Conservation (phyloP, 441 rosid genomes). For the Bocquillonia castaneifolia region DNA sequence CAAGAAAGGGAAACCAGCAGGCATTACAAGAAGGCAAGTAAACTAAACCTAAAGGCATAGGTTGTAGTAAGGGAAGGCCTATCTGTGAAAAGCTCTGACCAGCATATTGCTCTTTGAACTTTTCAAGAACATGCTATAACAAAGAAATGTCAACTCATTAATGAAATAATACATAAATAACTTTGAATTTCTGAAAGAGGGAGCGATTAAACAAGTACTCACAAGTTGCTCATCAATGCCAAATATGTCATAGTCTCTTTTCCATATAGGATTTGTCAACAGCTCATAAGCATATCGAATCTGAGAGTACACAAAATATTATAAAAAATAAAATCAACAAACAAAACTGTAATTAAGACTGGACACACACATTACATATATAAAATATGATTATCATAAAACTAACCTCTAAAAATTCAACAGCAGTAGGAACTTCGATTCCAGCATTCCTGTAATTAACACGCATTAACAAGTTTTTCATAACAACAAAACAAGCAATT, state of each 20-base stretch:
- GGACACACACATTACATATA: not conserved
- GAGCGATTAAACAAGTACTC: slow-evolving; percentile 26
- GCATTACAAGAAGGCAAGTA: slow-evolving; percentile 11
- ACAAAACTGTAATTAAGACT: slow-evolving; percentile 10
- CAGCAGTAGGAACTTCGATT: slow-evolving; percentile 34
- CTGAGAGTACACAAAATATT: slow-evolving; percentile 35
- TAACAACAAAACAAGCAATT: not conserved
- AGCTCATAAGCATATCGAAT: slow-evolving; percentile 78
- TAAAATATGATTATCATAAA: not conserved
- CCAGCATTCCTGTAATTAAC: slow-evolving; percentile 51
- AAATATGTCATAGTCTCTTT: slow-evolving; percentile 77
- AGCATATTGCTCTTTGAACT: slow-evolving; percentile 41
- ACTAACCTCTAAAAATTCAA: slow-evolving; percentile 62
- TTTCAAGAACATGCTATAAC: slow-evolving; percentile 55
- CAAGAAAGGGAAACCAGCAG: slow-evolving; percentile 11
- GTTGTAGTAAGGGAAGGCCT: slow-evolving; percentile 59
- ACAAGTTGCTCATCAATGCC: slow-evolving; percentile 77
- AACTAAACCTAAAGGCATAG: slow-evolving; percentile 53
- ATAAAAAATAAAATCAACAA: slow-evolving; percentile 8
- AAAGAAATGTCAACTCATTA: slow-evolving; percentile 24
- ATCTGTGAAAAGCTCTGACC: slow-evolving; percentile 44
- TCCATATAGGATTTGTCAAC: slow-evolving; percentile 66
- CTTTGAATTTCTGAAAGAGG: not conserved
- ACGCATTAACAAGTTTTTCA: not conserved
- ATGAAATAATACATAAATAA: slow-evolving; percentile 9